phyloP scores from a whole-genome alignment of 1,139 yeast species.

The Diutina catenulata region DNA sequence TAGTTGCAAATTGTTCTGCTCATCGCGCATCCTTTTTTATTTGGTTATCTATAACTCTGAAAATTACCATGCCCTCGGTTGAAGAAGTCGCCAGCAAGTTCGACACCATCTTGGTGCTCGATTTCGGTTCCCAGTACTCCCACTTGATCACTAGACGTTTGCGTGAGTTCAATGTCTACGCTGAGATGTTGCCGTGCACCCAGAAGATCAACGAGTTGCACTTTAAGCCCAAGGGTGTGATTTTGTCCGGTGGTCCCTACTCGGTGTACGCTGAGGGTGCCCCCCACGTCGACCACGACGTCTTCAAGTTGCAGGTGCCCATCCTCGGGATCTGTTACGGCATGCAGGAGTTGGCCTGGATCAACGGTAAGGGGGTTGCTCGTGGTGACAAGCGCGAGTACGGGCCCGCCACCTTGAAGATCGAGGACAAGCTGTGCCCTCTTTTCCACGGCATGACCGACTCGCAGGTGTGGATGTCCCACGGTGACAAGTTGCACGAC shows the following conservation, averaged over 20 bases:
- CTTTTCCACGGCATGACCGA: constrained; percentile 82
- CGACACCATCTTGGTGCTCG: constrained; percentile 94
- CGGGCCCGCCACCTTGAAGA: constrained; percentile 88
- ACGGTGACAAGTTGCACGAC: constrained; percentile 89
- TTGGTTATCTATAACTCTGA: constrained; percentile 7
- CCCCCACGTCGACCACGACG: constrained; percentile 94
- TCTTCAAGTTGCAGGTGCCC: constrained; percentile 86
- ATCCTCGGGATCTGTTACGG: constrained; percentile 98
- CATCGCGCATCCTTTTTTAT: no score
- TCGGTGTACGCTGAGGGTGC: constrained; percentile 92
- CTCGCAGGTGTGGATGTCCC: constrained; percentile 99
- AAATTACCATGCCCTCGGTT: constrained; percentile 5
- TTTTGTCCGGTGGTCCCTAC: constrained; percentile 95
- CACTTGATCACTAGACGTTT: constrained; percentile 94
- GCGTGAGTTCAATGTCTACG: constrained; percentile 95
- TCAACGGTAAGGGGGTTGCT: constrained; percentile 88
- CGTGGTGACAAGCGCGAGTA: constrained; percentile 98
- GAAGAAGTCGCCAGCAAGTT: constrained; percentile 65
- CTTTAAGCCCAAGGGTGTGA: constrained; percentile 96
- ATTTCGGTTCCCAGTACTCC: constrained; percentile 96
- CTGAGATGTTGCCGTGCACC: constrained; percentile 98
- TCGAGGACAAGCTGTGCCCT: constrained; percentile 54
- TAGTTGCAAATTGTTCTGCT: no score
- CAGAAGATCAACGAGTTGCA: constrained; percentile 85
- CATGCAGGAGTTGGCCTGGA: constrained; percentile 98